phyloP scores from a whole-genome alignment of 331 rosid genomes.

The Rhamnella rubrinervis region DNA sequence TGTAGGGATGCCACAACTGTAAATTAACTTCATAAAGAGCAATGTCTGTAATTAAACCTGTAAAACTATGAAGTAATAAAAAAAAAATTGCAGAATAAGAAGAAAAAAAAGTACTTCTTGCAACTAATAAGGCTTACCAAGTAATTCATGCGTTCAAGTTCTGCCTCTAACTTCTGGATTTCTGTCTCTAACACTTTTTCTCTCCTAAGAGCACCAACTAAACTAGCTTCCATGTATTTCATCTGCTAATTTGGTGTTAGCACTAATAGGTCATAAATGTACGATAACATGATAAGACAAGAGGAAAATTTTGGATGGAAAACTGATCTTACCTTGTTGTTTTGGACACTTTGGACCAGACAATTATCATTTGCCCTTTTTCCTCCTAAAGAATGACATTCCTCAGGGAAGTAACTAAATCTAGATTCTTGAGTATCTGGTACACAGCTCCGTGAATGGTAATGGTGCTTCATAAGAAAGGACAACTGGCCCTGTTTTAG shows the following conservation, averaged over 20 bases:
- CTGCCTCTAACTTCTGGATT: conserved; percentile 54
- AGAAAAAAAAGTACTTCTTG: conserved; percentile 1
- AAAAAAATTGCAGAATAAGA: conserved; percentile 5
- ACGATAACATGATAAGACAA: conserved; percentile 12
- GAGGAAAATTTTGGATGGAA: background rate
- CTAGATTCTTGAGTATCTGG: conserved; percentile 48
- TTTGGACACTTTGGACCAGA: conserved; percentile 28
- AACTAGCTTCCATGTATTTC: conserved; percentile 54
- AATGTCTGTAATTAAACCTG: conserved; percentile 2
- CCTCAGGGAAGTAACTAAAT: conserved; percentile 46
- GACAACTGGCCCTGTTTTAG: conserved; percentile 71
- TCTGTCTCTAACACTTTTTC: conserved; percentile 70
- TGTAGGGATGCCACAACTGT: conserved; percentile 34
- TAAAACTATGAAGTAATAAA: background rate
- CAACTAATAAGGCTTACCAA: conserved; percentile 48
- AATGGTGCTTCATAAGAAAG: conserved; percentile 54
- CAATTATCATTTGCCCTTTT: conserved; percentile 27
- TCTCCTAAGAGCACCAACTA: conserved; percentile 73
- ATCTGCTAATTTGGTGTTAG: conserved; percentile 51
- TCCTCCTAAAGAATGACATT: conserved; percentile 28
- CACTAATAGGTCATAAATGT: conserved; percentile 13
- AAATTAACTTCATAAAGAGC: conserved; percentile 27
- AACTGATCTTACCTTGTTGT: conserved; percentile 45
- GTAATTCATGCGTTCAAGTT: conserved; percentile 47
- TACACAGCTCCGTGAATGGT: conserved; percentile 40